Evolutionary conservation across 208 protist genomes (phyloP).

Genomic region (Naegleria fowleri): DNA sequence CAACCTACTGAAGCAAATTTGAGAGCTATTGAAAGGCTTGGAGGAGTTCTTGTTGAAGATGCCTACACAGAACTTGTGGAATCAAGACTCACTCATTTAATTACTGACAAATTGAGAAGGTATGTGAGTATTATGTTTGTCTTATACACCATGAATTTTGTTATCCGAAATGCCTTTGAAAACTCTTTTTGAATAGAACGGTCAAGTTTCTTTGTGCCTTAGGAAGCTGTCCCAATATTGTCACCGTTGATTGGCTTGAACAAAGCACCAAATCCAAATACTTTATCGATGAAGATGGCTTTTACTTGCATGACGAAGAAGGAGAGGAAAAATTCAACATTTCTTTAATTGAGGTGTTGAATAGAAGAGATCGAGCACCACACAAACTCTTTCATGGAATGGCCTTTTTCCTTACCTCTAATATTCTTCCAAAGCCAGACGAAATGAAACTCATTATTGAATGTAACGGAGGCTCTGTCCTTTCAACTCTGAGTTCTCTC

Average conservation of each 20-base stretch:
- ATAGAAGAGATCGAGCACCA: not conserved
- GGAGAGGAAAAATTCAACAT: conserved; percentile 10
- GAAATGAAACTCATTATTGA: conserved; percentile 21
- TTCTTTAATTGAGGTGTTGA: not conserved
- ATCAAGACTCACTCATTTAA: not conserved
- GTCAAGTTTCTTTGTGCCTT: conserved; percentile 9
- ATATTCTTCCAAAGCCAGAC: not conserved
- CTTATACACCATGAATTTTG: no score
- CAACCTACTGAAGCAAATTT: not conserved
- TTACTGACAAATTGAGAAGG: not conserved
- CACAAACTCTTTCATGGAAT: not conserved
- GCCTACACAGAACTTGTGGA: not conserved
- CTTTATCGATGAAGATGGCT: not conserved
- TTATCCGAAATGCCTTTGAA: no score
- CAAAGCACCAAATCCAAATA: not conserved
- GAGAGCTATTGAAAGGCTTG: not conserved
- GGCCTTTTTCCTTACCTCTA: not conserved
- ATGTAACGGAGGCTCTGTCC: not conserved
- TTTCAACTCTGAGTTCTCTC: not conserved
- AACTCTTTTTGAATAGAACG: not conserved
- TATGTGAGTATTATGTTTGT: no score
- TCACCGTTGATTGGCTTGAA: not conserved
- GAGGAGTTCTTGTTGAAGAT: not conserved
- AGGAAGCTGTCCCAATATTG: not conserved
- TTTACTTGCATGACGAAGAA: not conserved